A percentile compares a stretch with the other conserved stretches of the same genome.
These are phyloP conservation scores for Aurantiochytrium sp. DNA, from an alignment of 108 stramenopile species.

Conservation along the genomic window DNA sequence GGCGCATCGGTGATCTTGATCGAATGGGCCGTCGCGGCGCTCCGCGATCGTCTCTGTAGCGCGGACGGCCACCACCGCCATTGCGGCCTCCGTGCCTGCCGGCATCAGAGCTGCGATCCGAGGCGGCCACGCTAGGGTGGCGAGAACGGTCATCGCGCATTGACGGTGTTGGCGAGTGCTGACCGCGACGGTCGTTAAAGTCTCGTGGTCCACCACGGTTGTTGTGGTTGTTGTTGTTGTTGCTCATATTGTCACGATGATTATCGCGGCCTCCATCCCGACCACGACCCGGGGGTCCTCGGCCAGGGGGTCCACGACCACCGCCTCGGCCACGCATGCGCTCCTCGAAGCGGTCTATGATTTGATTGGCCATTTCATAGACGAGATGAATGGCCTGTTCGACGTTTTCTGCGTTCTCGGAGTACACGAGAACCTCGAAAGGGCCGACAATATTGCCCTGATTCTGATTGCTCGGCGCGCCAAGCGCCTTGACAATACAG, in stretches of 20 bases:
- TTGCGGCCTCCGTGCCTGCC: not conserved
- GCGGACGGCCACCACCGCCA: not conserved
- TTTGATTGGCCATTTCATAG: not conserved
- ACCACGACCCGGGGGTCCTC: not conserved
- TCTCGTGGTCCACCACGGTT: not conserved
- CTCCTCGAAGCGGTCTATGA: not conserved
- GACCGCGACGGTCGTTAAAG: not conserved
- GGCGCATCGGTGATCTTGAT: not conserved
- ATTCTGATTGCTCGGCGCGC: not conserved
- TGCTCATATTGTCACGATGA: not conserved
- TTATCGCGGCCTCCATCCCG: not conserved
- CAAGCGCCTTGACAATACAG: conserved; percentile 1
- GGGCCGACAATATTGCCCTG: not conserved
- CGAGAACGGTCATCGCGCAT: not conserved
- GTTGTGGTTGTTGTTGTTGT: not conserved
- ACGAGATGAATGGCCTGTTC: not conserved
- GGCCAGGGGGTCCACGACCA: not conserved
- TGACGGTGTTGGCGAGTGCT: not conserved
- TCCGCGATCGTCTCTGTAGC: not conserved
- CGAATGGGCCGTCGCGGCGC: not conserved
- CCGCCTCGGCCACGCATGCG: not conserved
- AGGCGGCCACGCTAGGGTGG: not conserved
- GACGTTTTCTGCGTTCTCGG: not conserved
- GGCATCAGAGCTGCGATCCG: not conserved
- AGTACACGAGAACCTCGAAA: not conserved